Base-by-base conservation (phyloP, 495 filamentous ascomycete species). In the Hypoxylon lienhwacheense region DNA sequence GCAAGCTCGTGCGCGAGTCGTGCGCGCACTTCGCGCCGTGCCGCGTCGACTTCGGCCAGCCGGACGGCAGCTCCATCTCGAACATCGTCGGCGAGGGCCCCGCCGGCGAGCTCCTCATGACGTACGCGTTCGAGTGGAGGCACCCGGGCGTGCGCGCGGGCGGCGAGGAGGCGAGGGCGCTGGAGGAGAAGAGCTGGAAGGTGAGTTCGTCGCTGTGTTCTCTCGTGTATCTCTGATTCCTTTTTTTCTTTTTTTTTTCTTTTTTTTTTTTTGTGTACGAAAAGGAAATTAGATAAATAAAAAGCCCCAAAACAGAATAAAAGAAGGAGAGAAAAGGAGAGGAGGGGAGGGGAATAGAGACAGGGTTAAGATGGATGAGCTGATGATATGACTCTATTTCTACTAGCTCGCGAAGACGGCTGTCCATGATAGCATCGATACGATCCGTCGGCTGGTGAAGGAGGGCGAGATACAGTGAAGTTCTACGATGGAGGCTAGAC, bases 51-150 rank as follows among this genome's bases (percentile, higher is more conserved):
- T 76, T 71, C 48, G 17, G 44, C 12, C 70, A 69, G 53, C 40
- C 69, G 34, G 63, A 73, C 15, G 72, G 71, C 4, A 71, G 65
- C 25, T 68, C 52, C 11, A 58, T 73, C 33, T 54, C 63, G 19
- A 74, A 73, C 26, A 63, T 68, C 29, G 58, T 74, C 0, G 63
- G 65, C 48, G 28, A 45, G 26, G 66, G 65, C 0, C 42, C 66
- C 6, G 58, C 47, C 15, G 70, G 66, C 12, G 63, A 66, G 54
- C 33, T 73, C 50, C 59, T 59, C 17, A 59, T 76, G 64, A 76
- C 68, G 33, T 74, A 69, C 42, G 59, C 67, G 12, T 76, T 76
- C 41, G 65, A 67, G 63, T 73, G 71, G 72, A 59, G 58, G 34
- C 58, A 70, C 47, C 42, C 59, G 5, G 60, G 37, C 3, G 61